Evolutionary conservation across 139 green algal genomes (phyloP).

Genomic region (Coccomyxa sp.): DNA sequence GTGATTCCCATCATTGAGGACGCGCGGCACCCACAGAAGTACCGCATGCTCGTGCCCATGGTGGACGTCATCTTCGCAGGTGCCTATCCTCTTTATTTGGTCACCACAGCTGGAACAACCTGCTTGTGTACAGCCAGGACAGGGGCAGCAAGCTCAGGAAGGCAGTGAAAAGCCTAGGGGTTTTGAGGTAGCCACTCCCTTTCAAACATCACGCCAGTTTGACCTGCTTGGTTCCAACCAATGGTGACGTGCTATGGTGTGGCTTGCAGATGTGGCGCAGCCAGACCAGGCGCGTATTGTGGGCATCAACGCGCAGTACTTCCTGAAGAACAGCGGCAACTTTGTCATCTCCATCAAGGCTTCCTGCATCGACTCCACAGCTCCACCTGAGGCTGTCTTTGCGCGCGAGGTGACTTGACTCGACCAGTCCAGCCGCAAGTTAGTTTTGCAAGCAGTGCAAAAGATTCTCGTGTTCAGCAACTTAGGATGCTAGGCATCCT

Average conservation of each 20-base stretch:
- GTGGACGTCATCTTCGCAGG: conserved; percentile 97
- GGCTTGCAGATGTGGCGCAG: conserved; percentile 44
- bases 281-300: conserved; percentile 92
- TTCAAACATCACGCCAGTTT: too few species aligned
- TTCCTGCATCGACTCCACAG: conserved; percentile 98
- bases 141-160: conserved; percentile 13
- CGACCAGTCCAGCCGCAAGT: too few species aligned
- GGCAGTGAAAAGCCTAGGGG: too few species aligned
- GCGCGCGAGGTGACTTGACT: conserved; percentile 63
- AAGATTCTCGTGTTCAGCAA: too few species aligned
- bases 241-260: not conserved
- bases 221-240: too few species aligned
- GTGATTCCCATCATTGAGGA: conserved; percentile 99
- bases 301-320: conserved; percentile 95
- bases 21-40: conserved; percentile 94
- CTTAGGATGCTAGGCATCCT: not conserved
- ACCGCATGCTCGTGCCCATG: conserved; percentile 99
- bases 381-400: conserved; percentile 96
- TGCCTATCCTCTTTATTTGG: not conserved
- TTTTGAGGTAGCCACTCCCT: too few species aligned
- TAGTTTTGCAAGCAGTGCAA: not conserved
- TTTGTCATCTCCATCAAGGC: conserved; percentile 99
- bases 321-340: conserved; percentile 95
- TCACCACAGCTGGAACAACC: too few species aligned
- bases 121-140: conserved; percentile 81